phyloP scores from a whole-genome alignment of 352 stramenopile genomes.

The Phytophthora quininea region DNA sequence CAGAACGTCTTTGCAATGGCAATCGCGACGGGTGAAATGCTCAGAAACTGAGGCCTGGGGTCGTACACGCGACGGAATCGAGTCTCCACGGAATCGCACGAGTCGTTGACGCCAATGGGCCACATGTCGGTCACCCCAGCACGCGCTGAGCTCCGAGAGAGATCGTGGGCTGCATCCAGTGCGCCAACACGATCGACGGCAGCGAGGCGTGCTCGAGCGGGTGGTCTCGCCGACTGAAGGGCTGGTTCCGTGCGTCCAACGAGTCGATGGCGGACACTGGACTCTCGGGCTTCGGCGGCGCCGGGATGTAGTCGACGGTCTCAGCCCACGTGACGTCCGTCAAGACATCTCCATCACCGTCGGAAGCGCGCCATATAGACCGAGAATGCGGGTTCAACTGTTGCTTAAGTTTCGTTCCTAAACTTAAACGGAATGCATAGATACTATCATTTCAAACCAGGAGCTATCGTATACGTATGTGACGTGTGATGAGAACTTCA shows the following conservation, averaged over 20 bases:
- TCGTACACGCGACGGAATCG: constrained; percentile 33
- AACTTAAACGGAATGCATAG: too few relatives aligned
- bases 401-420: too few relatives aligned
- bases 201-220: constrained; percentile 31
- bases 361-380: too few relatives aligned
- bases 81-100: constrained; percentile 30
- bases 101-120: constrained; percentile 31
- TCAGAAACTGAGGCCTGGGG: constrained; percentile 25
- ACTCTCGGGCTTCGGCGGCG: constrained; percentile 8
- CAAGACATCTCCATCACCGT: not conserved
- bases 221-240: constrained; percentile 21
- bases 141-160: constrained; percentile 41
- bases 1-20: constrained; percentile 36
- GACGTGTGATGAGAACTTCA: too few relatives aligned
- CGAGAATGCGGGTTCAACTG: too few relatives aligned
- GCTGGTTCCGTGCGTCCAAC: constrained; percentile 8
- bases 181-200: constrained; percentile 34
- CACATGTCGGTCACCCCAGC: constrained; percentile 48
- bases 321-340: constrained; percentile 10
- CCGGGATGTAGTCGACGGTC: constrained; percentile 17
- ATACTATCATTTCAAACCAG: too few relatives aligned
- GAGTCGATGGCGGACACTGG: constrained; percentile 7
- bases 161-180: constrained; percentile 47
- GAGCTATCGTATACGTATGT: too few relatives aligned
- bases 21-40: constrained; percentile 11